A percentile compares a stretch with the other conserved stretches of the same genome.
phyloP scores from a whole-genome alignment of 2,329 filamentous ascomycete species.

The Hypocreales sp. region DNA sequence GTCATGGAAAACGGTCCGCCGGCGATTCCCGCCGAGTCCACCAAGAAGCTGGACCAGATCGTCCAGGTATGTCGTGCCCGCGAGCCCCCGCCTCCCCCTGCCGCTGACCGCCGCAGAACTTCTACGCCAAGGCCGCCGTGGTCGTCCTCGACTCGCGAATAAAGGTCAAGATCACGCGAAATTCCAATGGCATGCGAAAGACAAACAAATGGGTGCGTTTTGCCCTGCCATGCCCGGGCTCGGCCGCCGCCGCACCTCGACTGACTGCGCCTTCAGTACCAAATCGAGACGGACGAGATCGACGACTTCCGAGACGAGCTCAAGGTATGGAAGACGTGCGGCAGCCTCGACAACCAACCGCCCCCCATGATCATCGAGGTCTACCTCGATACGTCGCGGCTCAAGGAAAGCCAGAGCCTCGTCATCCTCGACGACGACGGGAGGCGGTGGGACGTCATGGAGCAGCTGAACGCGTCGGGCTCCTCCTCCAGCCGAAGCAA shows the following conservation, averaged over 20 bases:
- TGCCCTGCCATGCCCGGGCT: not conserved
- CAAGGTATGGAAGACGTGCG: constrained; percentile 64
- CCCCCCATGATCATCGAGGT: constrained; percentile 81
- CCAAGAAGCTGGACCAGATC: constrained; percentile 81
- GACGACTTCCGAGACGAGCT: constrained; percentile 75
- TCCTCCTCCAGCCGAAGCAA: constrained; percentile 30
- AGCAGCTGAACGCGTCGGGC: constrained; percentile 55
- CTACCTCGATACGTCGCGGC: constrained; percentile 64
- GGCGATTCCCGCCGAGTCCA: constrained; percentile 46
- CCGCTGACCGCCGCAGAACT: constrained; percentile 46
- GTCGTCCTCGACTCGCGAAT: constrained; percentile 72
- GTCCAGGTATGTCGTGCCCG: constrained; percentile 48
- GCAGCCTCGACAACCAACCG: constrained; percentile 61
- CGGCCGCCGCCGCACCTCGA: not conserved
- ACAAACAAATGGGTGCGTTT: constrained; percentile 73
- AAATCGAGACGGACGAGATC: constrained; percentile 85
- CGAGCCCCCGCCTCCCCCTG: not conserved
- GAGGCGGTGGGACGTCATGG: constrained; percentile 83
- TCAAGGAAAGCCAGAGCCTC: constrained; percentile 73
- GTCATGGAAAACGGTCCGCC: constrained; percentile 26
- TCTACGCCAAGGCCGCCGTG: constrained; percentile 75
- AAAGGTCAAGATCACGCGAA: constrained; percentile 39
- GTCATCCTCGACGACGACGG: constrained; percentile 79
- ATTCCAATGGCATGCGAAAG: constrained; percentile 31
- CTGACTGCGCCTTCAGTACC: constrained; percentile 49